Conservation (phyloP, 345 rosid species). For the Populus nigra region DNA sequence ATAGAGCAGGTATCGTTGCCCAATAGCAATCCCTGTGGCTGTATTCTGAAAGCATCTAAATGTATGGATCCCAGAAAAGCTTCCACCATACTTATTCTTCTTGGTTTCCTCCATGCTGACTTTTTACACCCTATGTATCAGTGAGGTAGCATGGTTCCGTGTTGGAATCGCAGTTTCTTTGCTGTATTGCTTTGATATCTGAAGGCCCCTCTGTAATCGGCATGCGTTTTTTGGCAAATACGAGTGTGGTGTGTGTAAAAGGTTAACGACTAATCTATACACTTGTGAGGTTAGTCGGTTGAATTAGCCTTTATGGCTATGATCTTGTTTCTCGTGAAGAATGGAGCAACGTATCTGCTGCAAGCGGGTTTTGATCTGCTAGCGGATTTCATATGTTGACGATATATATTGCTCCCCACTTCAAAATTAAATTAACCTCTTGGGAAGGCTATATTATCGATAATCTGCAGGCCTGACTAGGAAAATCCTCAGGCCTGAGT, state of each 20-base stretch:
- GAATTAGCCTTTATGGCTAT: not conserved
- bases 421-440: no score
- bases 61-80: not conserved
- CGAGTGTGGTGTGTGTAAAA: not conserved
- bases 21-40: not conserved
- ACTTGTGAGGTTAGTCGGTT: not conserved
- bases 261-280: not conserved
- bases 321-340: no score
- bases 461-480: no score
- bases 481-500: no score
- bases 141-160: no score
- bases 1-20: not conserved
- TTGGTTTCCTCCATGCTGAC: no score
- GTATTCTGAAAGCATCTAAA: not conserved
- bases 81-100: not conserved
- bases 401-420: no score
- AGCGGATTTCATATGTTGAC: not conserved
- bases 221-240: not conserved
- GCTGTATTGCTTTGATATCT: no score
- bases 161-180: no score
- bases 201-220: not conserved
- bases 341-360: not conserved
- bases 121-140: not conserved
- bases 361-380: not conserved
- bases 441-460: no score